Evolutionary conservation across 345 rosid genomes (phyloP), one percentile per base, ranked within the genome.

Genomic region (Citrus inodora): DNA sequence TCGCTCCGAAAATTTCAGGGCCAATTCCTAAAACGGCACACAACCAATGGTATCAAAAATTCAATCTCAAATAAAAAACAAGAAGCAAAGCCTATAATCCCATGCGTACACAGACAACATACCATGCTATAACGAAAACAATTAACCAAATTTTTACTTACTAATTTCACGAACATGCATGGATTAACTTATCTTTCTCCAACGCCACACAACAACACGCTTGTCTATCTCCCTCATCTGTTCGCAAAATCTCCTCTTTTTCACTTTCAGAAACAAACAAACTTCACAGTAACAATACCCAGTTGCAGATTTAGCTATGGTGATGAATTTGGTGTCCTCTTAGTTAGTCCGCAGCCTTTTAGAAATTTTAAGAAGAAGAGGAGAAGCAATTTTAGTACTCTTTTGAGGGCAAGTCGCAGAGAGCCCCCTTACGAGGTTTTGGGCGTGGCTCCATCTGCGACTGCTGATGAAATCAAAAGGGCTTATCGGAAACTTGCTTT

Each of bases 401-500:
- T 79, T 40, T 56, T 87, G 76, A 88, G 87, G 76, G 97, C 94
- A 11, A 86, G 85, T 73, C 77, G 87, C 8, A 82, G 95, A 80
- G 94, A 82, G 32, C 89, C 97, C 82, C 99, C 99, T 33, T 95
- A 90, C 84, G 95, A 95, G 82, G 88, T 95, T 62, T 84, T 92
- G 73, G 97, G 93, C 6, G 95, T 93, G 71, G 84, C 97, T 77
- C 89, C 92, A 7, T 86, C 97, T 33, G 92, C 99, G 58, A 84
- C 92, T 80, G 83, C 93, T n/a, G 85, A 76, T 79, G 97, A 96
- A 73, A 93, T 95, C 83, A 95, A 96, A 80, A 91, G 90, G 87
- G 98, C 99, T 83, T 95, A 95, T 69, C 88, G 99, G 80, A 96
- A 88, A 87, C 98, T 96, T 82, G 99, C 99, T 84, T 84, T 96